A percentile compares a stretch with the other conserved stretches of the same genome.
Evolutionary conservation across 108 stramenopile genomes (phyloP).

Genomic region (Skeletonema grethae): DNA sequence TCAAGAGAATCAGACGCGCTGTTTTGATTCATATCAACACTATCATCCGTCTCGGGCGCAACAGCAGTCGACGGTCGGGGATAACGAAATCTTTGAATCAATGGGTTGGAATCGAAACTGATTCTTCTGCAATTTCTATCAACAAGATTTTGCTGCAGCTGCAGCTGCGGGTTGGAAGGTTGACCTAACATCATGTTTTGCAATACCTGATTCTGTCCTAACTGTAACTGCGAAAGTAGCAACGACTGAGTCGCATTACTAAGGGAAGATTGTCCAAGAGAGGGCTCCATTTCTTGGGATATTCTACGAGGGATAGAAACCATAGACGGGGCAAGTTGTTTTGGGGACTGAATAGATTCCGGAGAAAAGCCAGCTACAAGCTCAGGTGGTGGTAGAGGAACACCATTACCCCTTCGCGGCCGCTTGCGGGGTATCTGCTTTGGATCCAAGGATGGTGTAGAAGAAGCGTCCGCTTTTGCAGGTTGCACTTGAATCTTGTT

Average conservation of each 20-base stretch:
- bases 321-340: not conserved
- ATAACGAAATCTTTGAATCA: not conserved
- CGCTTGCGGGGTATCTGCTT: not conserved
- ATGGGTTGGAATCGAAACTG: not conserved
- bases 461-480: not conserved
- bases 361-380: not conserved
- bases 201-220: not conserved
- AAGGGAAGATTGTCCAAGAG: not conserved
- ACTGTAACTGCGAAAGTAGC: not conserved
- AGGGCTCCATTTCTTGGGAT: not conserved
- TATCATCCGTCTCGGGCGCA: not conserved
- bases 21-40: not conserved
- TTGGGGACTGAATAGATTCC: not conserved
- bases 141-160: not conserved
- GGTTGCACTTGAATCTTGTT: not conserved
- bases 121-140: not conserved
- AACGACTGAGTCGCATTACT: not conserved
- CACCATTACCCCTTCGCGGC: not conserved
- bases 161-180: not conserved
- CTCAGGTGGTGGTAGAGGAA: not conserved
- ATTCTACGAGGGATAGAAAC: constrained; percentile 1
- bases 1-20: too few relatives aligned
- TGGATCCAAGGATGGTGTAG: not conserved
- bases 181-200: not conserved
- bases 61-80: not conserved